Conservation (phyloP, 2,329 filamentous ascomycete species). For the Fulvia fulva region DNA sequence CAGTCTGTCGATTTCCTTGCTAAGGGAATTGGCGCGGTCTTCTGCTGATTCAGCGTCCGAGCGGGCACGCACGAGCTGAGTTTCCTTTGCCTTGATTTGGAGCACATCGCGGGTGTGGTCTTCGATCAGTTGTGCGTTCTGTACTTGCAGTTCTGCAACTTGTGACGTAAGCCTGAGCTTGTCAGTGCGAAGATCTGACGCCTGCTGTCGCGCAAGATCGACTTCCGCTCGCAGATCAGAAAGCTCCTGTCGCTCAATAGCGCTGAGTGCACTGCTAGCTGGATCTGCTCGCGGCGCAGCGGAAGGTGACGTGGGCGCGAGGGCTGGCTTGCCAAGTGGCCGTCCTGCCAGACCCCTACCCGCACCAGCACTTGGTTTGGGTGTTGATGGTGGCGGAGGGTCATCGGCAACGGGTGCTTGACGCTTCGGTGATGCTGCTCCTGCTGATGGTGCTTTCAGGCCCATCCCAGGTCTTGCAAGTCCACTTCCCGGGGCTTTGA, state of each 20-base stretch:
- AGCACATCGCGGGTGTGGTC: conserved; percentile 93
- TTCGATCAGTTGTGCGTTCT: conserved; percentile 94
- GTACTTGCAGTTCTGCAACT: conserved; percentile 90
- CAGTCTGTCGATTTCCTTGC: conserved; percentile 84
- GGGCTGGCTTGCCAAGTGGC: conserved; percentile 71
- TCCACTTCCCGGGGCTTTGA: conserved; percentile 37
- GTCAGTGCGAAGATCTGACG: conserved; percentile 78
- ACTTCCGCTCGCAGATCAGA: conserved; percentile 83
- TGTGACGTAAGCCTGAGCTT: conserved; percentile 77
- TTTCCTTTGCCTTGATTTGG: conserved; percentile 97
- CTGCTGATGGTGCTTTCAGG: conserved; percentile 32
- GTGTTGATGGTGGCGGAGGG: conserved; percentile 33
- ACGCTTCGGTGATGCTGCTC: conserved; percentile 29
- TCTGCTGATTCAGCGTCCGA: conserved; percentile 88
- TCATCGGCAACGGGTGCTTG: conserved; percentile 29
- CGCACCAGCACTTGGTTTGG: conserved; percentile 38
- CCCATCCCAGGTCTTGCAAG: conserved; percentile 41
- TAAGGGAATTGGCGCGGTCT: conserved; percentile 75
- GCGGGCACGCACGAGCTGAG: conserved; percentile 85
- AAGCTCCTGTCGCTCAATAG: conserved; percentile 85
- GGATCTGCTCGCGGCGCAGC: conserved; percentile 45
- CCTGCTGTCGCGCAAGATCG: conserved; percentile 68
- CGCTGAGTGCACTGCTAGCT: conserved; percentile 61
- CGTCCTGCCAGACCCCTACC: conserved; percentile 77
- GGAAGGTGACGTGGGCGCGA: conserved; percentile 51